phyloP scores from a whole-genome alignment of 2,329 filamentous ascomycete genomes.

The Zalaria sp. region DNA sequence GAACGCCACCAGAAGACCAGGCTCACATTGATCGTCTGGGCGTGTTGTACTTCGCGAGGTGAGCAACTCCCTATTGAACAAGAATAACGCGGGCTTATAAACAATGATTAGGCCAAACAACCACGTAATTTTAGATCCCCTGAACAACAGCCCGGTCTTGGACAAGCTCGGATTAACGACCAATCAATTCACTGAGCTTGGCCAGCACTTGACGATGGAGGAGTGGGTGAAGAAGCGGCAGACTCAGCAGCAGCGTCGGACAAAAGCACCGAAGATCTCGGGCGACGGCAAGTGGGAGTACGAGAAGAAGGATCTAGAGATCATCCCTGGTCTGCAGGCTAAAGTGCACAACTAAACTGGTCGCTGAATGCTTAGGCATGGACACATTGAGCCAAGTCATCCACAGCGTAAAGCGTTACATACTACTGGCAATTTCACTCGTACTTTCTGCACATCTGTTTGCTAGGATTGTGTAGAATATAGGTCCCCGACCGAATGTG shows the following conservation, averaged over 20 bases:
- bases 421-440: too few species aligned
- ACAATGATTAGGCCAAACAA: slow-evolving; percentile 19
- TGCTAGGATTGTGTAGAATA: too few species aligned
- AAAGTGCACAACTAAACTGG: slow-evolving; percentile 14
- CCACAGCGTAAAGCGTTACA: too few species aligned
- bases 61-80: slow-evolving; percentile 11
- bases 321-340: slow-evolving; percentile 18
- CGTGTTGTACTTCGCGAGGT: slow-evolving; percentile 38
- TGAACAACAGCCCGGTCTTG: slow-evolving; percentile 23
- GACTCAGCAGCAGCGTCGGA: slow-evolving; percentile 22
- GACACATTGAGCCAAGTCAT: not conserved
- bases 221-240: slow-evolving; percentile 26
- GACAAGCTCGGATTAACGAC: slow-evolving; percentile 17
- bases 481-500: too few species aligned
- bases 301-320: slow-evolving; percentile 18
- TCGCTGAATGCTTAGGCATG: slow-evolving; percentile 3
- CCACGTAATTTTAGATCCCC: slow-evolving; percentile 21
- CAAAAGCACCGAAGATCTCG: slow-evolving; percentile 21
- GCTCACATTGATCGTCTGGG: slow-evolving; percentile 34
- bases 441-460: too few species aligned
- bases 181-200: slow-evolving; percentile 14
- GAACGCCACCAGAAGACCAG: slow-evolving; percentile 33
- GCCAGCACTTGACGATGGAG: slow-evolving; percentile 29
- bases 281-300: slow-evolving; percentile 23
- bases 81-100: not conserved